Evolutionary conservation across 306 rosid species (phyloP).

Genomic region (barrel medic (Medicago truncatula)): MtrunA17r5.0-ANR NC_053044.1:7528001-7528500

Average conservation of each 20-base stretch:
- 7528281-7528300: not conserved
- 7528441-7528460: not conserved
- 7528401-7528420: not conserved
- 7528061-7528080: conserved; percentile 52
- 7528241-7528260: conserved; percentile 65
- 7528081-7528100: conserved; percentile 30
- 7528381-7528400: not conserved
- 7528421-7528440: not conserved
- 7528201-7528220: conserved; percentile 81
- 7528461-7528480: conserved; percentile 26
- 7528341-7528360: conserved; percentile 17
- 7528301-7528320: not conserved
- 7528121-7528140: conserved; percentile 38
- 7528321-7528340: conserved; percentile 7
- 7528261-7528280: conserved; percentile 12
- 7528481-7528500: conserved; percentile 7
- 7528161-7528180: conserved; percentile 83
- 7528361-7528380: conserved; percentile 11
- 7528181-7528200: conserved; percentile 77
- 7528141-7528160: conserved; percentile 66
- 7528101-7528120: conserved; percentile 29
- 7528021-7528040: conserved; percentile 88
- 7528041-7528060: conserved; percentile 89
- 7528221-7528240: conserved; percentile 82
- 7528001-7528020: conserved; percentile 99